Evolutionary conservation across 2,329 filamentous ascomycete species (phyloP).

Genomic region (Lasiodiplodia gonubiensis): DNA sequence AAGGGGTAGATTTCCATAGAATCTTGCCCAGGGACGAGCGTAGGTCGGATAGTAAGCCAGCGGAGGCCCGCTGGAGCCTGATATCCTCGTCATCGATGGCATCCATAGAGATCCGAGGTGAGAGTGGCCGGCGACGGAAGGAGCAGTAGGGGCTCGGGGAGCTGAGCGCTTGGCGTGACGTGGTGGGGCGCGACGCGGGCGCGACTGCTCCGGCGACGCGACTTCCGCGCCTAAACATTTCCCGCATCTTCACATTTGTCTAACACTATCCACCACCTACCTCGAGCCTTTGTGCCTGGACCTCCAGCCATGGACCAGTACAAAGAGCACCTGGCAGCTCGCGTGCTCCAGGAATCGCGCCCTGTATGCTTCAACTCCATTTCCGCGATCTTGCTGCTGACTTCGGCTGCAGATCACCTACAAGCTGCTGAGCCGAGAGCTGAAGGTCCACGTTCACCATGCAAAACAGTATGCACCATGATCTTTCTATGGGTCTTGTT

Average conservation of each 20-base stretch:
- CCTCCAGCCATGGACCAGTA: constrained; percentile 60
- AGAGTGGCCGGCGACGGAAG: background rate
- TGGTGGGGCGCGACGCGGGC: constrained; percentile 24
- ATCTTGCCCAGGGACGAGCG: constrained; percentile 42
- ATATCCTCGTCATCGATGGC: constrained; percentile 54
- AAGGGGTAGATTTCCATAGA: constrained; percentile 43
- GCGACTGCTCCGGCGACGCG: constrained; percentile 19
- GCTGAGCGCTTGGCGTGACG: constrained; percentile 21
- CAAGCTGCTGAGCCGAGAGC: constrained; percentile 77
- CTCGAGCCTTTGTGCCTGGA: background rate
- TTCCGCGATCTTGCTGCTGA: background rate
- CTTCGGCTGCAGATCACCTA: constrained; percentile 74
- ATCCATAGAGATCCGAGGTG: constrained; percentile 36
- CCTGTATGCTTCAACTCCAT: constrained; percentile 60
- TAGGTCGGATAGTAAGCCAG: constrained; percentile 40
- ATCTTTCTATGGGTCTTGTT: background rate
- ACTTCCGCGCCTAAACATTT: constrained; percentile 15
- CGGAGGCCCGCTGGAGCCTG: constrained; percentile 52
- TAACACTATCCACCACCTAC: background rate
- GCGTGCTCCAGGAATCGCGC: constrained; percentile 76
- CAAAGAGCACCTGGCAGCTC: constrained; percentile 73
- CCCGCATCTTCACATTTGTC: constrained; percentile 3
- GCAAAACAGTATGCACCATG: constrained; percentile 77
- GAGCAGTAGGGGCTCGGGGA: background rate
- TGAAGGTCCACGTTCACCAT: constrained; percentile 82